Conservation (phyloP, 23 red algal genomes). For the Cyanidiococcus yangmingshanensis region DNA sequence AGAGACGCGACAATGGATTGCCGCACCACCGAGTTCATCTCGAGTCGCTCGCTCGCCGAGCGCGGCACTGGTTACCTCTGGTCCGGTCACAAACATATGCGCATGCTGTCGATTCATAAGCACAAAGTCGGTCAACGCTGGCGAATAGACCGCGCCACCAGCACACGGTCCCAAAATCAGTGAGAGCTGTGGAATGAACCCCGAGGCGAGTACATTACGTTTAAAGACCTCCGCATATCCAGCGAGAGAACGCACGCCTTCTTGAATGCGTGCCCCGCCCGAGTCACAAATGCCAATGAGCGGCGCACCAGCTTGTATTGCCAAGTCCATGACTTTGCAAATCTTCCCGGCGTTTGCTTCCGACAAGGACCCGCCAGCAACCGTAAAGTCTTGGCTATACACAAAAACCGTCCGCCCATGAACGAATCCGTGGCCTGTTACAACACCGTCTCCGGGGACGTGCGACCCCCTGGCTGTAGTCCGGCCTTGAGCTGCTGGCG, state of each 20-base stretch:
- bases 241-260: slow-evolving; percentile 35
- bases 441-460: slow-evolving; percentile 32
- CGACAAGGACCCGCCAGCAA: slow-evolving; percentile 35
- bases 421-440: slow-evolving; percentile 37
- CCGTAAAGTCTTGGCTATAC: slow-evolving; percentile 45
- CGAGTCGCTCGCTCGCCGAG: slow-evolving; percentile 28
- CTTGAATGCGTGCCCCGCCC: slow-evolving; percentile 46
- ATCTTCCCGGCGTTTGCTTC: slow-evolving; percentile 39
- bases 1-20: slow-evolving; percentile 21
- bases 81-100: slow-evolving; percentile 49
- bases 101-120: slow-evolving; percentile 25
- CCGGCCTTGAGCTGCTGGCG: background rate
- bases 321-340: slow-evolving; percentile 39
- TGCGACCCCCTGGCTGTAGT: background rate
- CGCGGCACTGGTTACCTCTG: slow-evolving; percentile 28
- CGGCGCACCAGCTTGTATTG: slow-evolving; percentile 28
- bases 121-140: slow-evolving; percentile 44
- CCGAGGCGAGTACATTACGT: slow-evolving; percentile 34
- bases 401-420: slow-evolving; percentile 32
- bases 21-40: slow-evolving; percentile 37
- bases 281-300: slow-evolving; percentile 38
- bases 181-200: slow-evolving; percentile 41
- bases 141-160: slow-evolving; percentile 48
- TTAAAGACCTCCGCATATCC: slow-evolving; percentile 38
- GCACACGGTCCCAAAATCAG: slow-evolving; percentile 43